Percentiles rank a stretch among this genome's conserved stretches.
phyloP scores from a whole-genome alignment of 768 basidiomycete species.

The Hericium coralloides region DNA sequence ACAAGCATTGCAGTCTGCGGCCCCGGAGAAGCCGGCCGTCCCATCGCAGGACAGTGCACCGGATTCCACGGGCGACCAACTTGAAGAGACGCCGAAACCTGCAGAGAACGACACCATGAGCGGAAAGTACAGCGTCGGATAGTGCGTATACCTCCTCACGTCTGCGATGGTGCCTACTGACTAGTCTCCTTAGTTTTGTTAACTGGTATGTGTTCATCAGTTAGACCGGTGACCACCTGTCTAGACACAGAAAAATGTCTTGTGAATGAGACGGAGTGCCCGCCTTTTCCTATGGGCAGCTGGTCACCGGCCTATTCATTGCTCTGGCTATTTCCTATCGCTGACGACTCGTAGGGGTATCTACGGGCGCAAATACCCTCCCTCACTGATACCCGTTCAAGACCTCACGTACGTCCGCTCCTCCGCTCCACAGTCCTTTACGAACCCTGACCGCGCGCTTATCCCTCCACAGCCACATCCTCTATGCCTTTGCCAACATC shows the following conservation, averaged over 20 bases:
- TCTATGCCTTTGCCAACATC: slow-evolving; percentile 91
- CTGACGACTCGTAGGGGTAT: slow-evolving; percentile 60
- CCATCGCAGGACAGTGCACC: no score
- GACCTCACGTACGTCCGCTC: slow-evolving; percentile 68
- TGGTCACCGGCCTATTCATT: not conserved
- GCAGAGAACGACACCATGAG: slow-evolving; percentile 18
- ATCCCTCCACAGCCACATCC: slow-evolving; percentile 53
- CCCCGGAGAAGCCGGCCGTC: not conserved
- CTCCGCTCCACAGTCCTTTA: slow-evolving; percentile 1
- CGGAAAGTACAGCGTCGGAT: slow-evolving; percentile 69
- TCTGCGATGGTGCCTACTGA: slow-evolving; percentile 4
- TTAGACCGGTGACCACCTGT: not conserved
- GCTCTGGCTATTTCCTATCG: not conserved
- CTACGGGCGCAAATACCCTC: slow-evolving; percentile 88
- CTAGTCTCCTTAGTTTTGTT: slow-evolving; percentile 44
- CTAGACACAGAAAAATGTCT: no score
- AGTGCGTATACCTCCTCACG: slow-evolving; percentile 39
- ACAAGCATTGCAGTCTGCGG: not conserved
- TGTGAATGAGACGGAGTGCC: no score
- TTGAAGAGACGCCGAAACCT: not conserved
- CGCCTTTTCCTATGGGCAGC: not conserved
- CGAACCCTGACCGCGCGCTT: slow-evolving; percentile 4
- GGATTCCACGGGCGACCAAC: not conserved
- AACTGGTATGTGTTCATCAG: slow-evolving; percentile 45
- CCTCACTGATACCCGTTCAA: slow-evolving; percentile 69